Base-by-base conservation (phyloP, 2,329 filamentous ascomycete genomes). In the Byssoonygena ceratinophila region DNA sequence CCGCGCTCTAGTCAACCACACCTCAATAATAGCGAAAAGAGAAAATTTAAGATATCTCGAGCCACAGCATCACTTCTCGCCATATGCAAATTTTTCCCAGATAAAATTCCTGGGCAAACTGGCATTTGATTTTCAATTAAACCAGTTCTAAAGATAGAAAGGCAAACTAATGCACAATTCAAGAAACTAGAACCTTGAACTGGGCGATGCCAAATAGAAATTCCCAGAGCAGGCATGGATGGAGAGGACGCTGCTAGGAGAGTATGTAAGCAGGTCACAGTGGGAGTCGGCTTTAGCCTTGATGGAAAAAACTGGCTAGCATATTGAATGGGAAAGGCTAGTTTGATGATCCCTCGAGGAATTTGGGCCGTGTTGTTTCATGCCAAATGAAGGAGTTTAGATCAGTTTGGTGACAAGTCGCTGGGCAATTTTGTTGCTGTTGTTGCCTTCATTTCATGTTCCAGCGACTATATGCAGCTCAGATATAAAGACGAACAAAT, bases 131-230 rank as follows among this genome's bases (percentile, higher is more conserved):
- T 31, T 22, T 3, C 44, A 34, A 34, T 36, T 25, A 46, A 32
- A 20, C 44, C 34, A 14, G 44, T 22, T 46, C 44, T 46, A 46
- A 46, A 46, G 27, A 46, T 46, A 46, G 44, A 46, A 22, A 20
- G 11, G 29, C 44, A 34, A 36, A 23, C 16, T n/a, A 22, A 46
- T 32, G 29, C 20, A 46, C 18, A 32, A 9, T 8, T 4, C 16
- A 20, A 16, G 27, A 14, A 31, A 32, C 20, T 4, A 3, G 16
- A 45, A 32, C 29, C 27, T 34, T 32, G 44, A 34, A 23, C 14
- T 23, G 16, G 23, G 27, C 27, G 4, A 6, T 44, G 7, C 23
- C 41, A 23, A 44, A 44, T 27, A 12, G 29, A 18, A 18, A 44
- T 16, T 14, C 16, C 25, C 25, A 29, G 25, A 41, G 20, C 39